A percentile compares a stretch with the other conserved stretches of the same genome.
Evolutionary conservation across 1,139 yeast species (phyloP).

Genomic region (Debaryomycetaceae sp.): DNA sequence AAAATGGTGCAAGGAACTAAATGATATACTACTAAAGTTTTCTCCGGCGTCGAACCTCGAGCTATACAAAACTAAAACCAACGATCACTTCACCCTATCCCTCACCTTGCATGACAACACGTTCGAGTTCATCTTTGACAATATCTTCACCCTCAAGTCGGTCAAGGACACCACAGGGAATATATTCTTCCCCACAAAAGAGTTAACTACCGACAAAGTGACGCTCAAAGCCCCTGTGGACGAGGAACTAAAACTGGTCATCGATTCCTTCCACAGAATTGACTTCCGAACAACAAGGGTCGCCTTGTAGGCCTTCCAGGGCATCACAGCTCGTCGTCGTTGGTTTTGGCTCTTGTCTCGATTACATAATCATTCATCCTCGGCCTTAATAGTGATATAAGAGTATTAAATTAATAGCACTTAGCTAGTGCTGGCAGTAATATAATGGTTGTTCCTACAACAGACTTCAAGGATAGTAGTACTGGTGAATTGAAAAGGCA

Average conservation of each 20-base stretch:
- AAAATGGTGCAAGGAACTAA: constrained; percentile 30
- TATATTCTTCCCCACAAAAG: not conserved
- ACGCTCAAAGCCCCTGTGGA: not conserved
- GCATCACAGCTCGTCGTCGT: not conserved
- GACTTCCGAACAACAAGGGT: not conserved
- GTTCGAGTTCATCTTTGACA: not conserved
- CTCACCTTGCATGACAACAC: not conserved
- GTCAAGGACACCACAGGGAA: not conserved
- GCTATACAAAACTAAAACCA: not conserved
- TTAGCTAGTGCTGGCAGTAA: not conserved
- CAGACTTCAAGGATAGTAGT: not conserved
- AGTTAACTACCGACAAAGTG: not conserved
- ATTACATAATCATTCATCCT: not conserved
- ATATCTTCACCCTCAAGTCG: not conserved
- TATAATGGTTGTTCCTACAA: not conserved
- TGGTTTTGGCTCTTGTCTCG: not conserved
- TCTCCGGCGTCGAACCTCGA: constrained; percentile 8
- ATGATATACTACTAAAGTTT: constrained; percentile 20
- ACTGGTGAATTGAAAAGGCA: constrained; percentile 11
- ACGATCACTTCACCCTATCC: not conserved
- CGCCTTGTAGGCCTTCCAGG: not conserved
- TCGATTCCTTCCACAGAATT: not conserved
- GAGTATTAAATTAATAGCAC: not conserved
- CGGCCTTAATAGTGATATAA: not conserved
- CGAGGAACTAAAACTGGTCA: not conserved